Evolutionary conservation across 2,329 filamentous ascomycete genomes (phyloP), one percentile per base, ranked within the genome.

Genomic region (Alternaria novae-zelandiae): DNA sequence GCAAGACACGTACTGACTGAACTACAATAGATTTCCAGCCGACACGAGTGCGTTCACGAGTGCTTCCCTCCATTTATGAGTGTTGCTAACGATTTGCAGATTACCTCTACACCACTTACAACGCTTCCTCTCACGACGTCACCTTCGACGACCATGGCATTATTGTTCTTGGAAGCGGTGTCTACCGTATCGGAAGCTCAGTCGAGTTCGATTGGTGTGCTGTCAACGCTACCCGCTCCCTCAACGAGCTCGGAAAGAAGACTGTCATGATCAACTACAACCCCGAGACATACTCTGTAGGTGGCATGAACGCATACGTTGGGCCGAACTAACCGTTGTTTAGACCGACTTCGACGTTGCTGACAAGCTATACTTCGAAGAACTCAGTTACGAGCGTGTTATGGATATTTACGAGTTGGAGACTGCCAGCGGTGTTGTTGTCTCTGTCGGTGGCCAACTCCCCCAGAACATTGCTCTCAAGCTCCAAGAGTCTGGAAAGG

Each of bases 151-250:
- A 98, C 79, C 91, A 97, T 72, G 94, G 95, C 67, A 92, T 90
- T 49, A 83, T 99, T 59, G 91, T 98, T 62, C 88, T 99, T 13
- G 96, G 96, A 64, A 95, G 91, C 78, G 96, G 96, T 82, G 96
- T 98, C 21, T 99, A 99, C 87, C 90, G 96, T 79, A 99, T 98
- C 78, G 96, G 96, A 76, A 95, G 91, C 83, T 97, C 94, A 7
- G 96, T 99, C 56, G 96, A 99, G 82, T 99, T 99, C 78, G 95
- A 99, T 82, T 98, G 95, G 95, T 98, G 95, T 80, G 94, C 94
- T 68, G 94, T 97, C 65, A 96, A 94, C 76, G 92, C 94, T 68
- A 94, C 94, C 11, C 87, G 93, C 66, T 92, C 93, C 45, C 86
- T 98, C 67, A 89, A 90, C 74, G 86, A 90, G 65, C 93, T 97